Percentiles rank a stretch among this genome's conserved stretches.
phyloP scores from a whole-genome alignment of 768 basidiomycete species.

The Russula dissimulans region DNA sequence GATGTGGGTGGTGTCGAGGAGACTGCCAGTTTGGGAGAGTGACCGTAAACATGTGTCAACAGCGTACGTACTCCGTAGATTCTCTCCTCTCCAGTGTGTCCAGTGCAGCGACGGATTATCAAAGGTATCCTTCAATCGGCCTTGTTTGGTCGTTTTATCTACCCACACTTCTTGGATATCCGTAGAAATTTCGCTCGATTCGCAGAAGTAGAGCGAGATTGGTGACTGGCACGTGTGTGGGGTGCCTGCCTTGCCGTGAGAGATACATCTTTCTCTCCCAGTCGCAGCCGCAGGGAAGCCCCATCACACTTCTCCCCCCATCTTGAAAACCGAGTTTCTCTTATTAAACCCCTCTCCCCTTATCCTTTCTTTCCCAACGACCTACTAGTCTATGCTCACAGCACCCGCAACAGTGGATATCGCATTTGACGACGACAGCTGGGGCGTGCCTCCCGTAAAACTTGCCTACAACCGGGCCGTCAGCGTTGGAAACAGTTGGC shows the following conservation, averaged over 20 bases:
- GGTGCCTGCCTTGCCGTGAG: not conserved
- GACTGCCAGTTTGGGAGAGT: slow-evolving; percentile 4
- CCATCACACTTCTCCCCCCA: not conserved
- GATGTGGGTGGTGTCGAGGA: not conserved
- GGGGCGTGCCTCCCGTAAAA: slow-evolving; percentile 43
- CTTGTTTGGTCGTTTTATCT: not conserved
- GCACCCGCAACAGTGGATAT: slow-evolving; percentile 46
- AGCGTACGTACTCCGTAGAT: not conserved
- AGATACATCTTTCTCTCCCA: not conserved
- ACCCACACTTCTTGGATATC: not conserved
- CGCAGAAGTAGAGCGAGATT: not conserved
- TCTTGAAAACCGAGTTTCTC: not conserved
- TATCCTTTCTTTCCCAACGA: not conserved
- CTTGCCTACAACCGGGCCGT: slow-evolving; percentile 46
- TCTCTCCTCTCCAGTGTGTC: too few species aligned
- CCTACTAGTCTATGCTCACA: slow-evolving; percentile 41
- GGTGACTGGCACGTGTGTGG: slow-evolving; percentile 7
- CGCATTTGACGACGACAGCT: slow-evolving; percentile 57
- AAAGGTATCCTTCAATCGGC: not conserved
- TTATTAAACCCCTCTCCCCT: not conserved
- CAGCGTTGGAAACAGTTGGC: slow-evolving; percentile 72
- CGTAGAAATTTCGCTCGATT: not conserved
- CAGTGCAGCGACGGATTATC: too few species aligned
- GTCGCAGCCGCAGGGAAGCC: not conserved
- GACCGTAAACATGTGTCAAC: slow-evolving; percentile 14